Evolutionary conservation across 495 filamentous ascomycete species (phyloP).

Genomic region (Elaphomyces granulatus): DNA sequence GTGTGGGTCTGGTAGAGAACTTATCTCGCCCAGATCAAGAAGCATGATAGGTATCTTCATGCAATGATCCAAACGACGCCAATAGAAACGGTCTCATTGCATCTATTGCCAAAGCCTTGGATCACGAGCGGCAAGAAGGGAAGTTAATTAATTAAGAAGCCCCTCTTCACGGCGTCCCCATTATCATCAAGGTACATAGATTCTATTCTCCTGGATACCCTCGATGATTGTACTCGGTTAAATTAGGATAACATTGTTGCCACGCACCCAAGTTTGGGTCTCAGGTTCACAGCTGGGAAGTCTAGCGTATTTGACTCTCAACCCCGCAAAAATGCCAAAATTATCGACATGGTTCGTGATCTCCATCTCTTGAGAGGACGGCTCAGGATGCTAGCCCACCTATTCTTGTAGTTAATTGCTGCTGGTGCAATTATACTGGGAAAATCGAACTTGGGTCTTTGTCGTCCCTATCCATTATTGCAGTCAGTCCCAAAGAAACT

Average conservation of each 20-base stretch:
- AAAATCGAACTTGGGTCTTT: slow-evolving; percentile 28
- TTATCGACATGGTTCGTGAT: too few relatives aligned
- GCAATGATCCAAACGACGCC: slow-evolving; percentile 27
- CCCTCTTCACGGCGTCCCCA: slow-evolving; percentile 17
- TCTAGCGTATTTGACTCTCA: slow-evolving; percentile 17
- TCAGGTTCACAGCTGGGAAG: slow-evolving; percentile 36
- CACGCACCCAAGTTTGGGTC: slow-evolving; percentile 22
- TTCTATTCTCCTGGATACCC: too few relatives aligned
- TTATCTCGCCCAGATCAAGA: slow-evolving; percentile 37
- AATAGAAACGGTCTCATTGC: slow-evolving; percentile 14
- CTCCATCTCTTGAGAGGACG: too few relatives aligned
- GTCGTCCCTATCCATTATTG: not conserved
- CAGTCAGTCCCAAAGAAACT: not conserved
- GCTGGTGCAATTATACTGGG: slow-evolving; percentile 34
- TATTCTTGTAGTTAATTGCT: slow-evolving; percentile 23
- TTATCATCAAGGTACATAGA: slow-evolving; percentile 18
- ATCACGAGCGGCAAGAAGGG: slow-evolving; percentile 13
- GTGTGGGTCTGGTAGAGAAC: too few relatives aligned
- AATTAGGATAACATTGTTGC: slow-evolving; percentile 25
- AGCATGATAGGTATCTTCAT: slow-evolving; percentile 22
- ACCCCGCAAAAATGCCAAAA: slow-evolving; percentile 16
- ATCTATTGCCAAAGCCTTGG: slow-evolving; percentile 14
- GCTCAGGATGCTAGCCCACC: too few relatives aligned
- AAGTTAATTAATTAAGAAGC: slow-evolving; percentile 11
- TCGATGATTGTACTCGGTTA: too few relatives aligned